Base-by-base conservation (phyloP, 352 stramenopile genomes). In the Globisporangium alternatum region DNA sequence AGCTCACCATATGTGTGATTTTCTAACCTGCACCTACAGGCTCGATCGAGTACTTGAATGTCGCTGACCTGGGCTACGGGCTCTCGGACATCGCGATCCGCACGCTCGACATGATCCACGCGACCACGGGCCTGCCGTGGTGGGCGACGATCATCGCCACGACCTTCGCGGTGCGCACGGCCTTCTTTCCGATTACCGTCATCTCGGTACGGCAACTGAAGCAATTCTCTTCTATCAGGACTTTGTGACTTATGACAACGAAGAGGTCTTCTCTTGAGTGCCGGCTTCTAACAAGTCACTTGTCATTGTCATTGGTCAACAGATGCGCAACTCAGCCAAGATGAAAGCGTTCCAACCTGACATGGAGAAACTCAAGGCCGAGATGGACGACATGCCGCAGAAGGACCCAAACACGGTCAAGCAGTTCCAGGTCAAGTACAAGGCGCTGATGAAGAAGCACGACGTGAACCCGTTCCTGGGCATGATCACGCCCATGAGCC, bases 91-190 rank as follows among this genome's bases (percentile, higher is more conserved):
- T 93, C 3, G 85, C 87, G 12, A 88, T 95, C 52, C 83, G 75
- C 28, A 74, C 81, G 37, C 74, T 97, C 31, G 84, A 93, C 61
- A 43, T 82, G 21, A 80, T 95, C 55, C 89, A 97, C 64, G 56
- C 72, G 28, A 91, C 84, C 17, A 92, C 88, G 21, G 86, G 84
- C n/a, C 64, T 96, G 44, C 86, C 86, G 25, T 96, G 88, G 89
- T 96, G 88, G 89, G 83, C 81, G 19, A 96, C 89, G 3, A 89
- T 97, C 64, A 77, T 93, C 17, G 83, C 77, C 15, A 91, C 85
- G 44, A 96, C 87, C n/a, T 68, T 96, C 64, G 72, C 75, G 19
- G 81, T 92, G 44, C 86, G 89, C 53, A 83, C 75, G 21, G 72
- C 67, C 28, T 84, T 95, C 59, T 80, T 96, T 47, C 88, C 88